These are phyloP conservation scores for Didymella keratinophila DNA, from an alignment of 2,329 filamentous ascomycete genomes.

Conservation along the genomic window DNA sequence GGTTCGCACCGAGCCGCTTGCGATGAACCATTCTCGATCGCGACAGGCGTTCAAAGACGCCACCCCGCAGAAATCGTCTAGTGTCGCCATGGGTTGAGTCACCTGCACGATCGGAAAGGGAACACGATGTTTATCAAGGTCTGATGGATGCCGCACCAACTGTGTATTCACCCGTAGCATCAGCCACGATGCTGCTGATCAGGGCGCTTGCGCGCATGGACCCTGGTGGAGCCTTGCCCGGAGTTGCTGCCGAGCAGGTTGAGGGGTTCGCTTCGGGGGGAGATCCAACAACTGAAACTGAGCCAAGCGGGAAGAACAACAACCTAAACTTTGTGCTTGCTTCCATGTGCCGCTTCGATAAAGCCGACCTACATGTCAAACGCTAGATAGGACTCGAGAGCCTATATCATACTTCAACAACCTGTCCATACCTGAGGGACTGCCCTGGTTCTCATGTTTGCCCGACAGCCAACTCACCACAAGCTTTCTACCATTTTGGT, in stretches of 20 bases:
- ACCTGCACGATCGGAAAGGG: not conserved
- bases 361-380: constrained; percentile 1
- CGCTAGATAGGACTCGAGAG: not conserved
- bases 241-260: not conserved
- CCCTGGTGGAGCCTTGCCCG: not conserved
- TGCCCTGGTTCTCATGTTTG: not conserved
- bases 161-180: not conserved
- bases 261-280: not conserved
- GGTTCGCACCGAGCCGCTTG: not conserved
- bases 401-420: not conserved
- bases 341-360: not conserved
- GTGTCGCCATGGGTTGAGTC: not conserved
- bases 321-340: not conserved
- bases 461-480: not conserved
- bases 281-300: not conserved
- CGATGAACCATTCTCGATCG: not conserved
- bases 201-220: not conserved
- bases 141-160: not conserved
- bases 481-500: not conserved
- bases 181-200: not conserved
- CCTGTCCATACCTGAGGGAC: not conserved
- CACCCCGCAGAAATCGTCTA: not conserved
- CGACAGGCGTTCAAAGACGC: not conserved
- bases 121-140: not conserved
- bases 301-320: constrained; percentile 4